Conservation (phyloP, 129 eudicot genomes). For the Centella asiatica region DNA sequence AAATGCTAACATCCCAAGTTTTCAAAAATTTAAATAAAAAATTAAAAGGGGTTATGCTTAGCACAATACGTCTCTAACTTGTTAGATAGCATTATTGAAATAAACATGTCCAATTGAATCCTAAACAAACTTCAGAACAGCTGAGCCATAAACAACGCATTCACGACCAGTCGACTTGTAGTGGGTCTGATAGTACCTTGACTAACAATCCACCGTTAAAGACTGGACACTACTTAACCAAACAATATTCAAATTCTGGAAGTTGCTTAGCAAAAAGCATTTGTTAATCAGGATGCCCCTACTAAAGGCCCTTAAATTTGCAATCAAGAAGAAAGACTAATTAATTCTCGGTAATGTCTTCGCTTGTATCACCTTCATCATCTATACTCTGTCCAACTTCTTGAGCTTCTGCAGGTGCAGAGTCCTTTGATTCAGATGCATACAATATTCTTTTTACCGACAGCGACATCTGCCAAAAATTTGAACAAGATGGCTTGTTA, state of each 20-base stretch:
- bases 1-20: too few species aligned
- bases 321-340: neutral
- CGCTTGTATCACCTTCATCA: slow-evolving; percentile 17
- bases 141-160: neutral
- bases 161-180: neutral
- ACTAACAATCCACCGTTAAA: neutral
- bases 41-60: too few species aligned
- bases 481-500: neutral
- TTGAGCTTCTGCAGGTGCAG: slow-evolving; percentile 72
- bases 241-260: neutral
- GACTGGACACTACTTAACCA: neutral
- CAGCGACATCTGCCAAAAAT: slow-evolving; percentile 56
- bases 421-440: slow-evolving; percentile 56
- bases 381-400: slow-evolving; percentile 25
- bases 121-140: too few species aligned
- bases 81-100: too few species aligned
- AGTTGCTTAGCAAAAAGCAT: too few species aligned
- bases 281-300: slow-evolving; percentile 8
- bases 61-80: too few species aligned
- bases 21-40: too few species aligned
- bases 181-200: neutral
- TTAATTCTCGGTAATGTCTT: slow-evolving; percentile 10
- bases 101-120: too few species aligned
- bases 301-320: neutral
- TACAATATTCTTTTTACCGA: slow-evolving; percentile 77